Percentiles rank a stretch among this genome's conserved stretches.
These are phyloP conservation scores for Cryptococcus sp. DNA, from an alignment of 1,284 basidiomycete genomes.

Conservation along the genomic window DNA sequence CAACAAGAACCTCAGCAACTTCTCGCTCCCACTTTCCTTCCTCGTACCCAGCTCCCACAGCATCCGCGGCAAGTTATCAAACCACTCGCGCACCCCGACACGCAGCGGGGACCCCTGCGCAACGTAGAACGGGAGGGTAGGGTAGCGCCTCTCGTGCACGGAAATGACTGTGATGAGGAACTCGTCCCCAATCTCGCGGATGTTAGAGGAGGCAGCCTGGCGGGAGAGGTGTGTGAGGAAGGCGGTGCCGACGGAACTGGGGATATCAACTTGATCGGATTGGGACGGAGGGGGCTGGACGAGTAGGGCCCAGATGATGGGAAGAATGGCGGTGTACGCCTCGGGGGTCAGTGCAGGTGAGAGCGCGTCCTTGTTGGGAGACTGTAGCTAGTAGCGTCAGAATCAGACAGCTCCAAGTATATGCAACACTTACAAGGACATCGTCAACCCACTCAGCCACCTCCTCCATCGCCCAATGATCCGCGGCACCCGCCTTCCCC, in stretches of 20 bases:
- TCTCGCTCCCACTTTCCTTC: conserved; percentile 60
- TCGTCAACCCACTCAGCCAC: conserved; percentile 64
- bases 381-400: conserved; percentile 9
- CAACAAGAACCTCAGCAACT: conserved; percentile 44
- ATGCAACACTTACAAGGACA: conserved; percentile 59
- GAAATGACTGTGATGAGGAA: conserved; percentile 67
- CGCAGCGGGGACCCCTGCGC: conserved; percentile 22
- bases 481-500: conserved; percentile 5
- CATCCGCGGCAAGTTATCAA: conserved; percentile 67
- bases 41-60: conserved; percentile 75
- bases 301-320: conserved; percentile 78
- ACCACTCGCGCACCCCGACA: conserved; percentile 27
- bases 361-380: conserved; percentile 44
- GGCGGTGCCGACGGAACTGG: conserved; percentile 26
- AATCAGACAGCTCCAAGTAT: not conserved
- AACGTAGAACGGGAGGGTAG: conserved; percentile 42
- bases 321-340: conserved; percentile 69
- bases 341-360: conserved; percentile 57
- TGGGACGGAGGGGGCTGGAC: conserved; percentile 49
- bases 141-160: conserved; percentile 53
- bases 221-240: conserved; percentile 39
- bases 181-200: conserved; percentile 57
- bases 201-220: conserved; percentile 47
- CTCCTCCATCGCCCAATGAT: conserved; percentile 34
- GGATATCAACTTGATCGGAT: conserved; percentile 19